phyloP scores from a whole-genome alignment of 306 rosid species.

The Benincasa hispida region DNA sequence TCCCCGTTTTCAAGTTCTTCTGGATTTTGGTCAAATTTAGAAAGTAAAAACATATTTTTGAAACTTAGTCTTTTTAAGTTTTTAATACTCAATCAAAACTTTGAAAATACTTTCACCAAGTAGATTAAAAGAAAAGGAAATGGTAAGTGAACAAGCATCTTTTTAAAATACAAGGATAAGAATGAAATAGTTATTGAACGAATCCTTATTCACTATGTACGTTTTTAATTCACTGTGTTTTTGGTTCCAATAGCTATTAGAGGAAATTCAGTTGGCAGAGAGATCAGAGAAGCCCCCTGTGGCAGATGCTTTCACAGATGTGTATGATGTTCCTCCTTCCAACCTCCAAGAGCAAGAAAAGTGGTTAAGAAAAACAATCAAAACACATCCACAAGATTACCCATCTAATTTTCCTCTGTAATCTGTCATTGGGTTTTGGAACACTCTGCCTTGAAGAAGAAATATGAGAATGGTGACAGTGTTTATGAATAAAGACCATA shows the following conservation, averaged over 20 bases:
- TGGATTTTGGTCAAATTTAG: background rate
- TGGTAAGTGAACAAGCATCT: background rate
- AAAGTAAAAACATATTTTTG: background rate
- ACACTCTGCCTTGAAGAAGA: background rate
- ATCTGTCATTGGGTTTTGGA: background rate
- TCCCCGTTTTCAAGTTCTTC: background rate
- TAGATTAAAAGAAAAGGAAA: background rate
- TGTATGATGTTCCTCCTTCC: slow-evolving; percentile 58
- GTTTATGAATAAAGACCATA: background rate
- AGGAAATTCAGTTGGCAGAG: slow-evolving; percentile 83
- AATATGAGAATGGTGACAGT: background rate
- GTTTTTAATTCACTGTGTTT: slow-evolving; percentile 3
- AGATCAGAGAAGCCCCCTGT: slow-evolving; percentile 58
- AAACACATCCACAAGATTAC: slow-evolving; percentile 45
- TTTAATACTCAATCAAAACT: background rate
- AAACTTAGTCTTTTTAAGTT: background rate
- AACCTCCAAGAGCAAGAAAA: slow-evolving; percentile 74
- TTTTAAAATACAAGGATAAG: background rate
- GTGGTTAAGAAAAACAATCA: slow-evolving; percentile 43
- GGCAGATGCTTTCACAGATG: slow-evolving; percentile 61
- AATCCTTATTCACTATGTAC: background rate
- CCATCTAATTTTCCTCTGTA: slow-evolving; percentile 44
- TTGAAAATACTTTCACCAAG: background rate
- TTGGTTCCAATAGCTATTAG: slow-evolving; percentile 45
- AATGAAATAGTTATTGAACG: background rate